These are phyloP conservation scores for Arthrobotrys sphaeroides DNA, from an alignment of 2,329 filamentous ascomycete species.

Conservation along the genomic window DNA sequence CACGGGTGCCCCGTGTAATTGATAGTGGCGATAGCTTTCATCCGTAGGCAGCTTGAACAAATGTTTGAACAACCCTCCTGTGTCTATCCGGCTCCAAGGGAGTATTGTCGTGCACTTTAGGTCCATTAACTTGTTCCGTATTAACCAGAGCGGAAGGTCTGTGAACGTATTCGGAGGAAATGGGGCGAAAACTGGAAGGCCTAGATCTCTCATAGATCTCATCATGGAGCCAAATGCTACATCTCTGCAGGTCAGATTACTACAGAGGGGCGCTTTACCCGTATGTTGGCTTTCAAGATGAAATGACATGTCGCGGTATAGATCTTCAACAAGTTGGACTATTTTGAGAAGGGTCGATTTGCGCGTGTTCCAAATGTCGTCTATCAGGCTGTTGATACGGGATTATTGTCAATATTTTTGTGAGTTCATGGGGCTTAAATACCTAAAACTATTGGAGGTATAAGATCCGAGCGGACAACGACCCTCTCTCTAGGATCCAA, in stretches of 20 bases:
- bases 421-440: neutral
- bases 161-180: constrained; percentile 3
- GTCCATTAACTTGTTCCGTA: constrained; percentile 1
- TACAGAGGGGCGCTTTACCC: neutral
- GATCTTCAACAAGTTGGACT: neutral
- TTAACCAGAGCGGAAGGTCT: constrained; percentile 12
- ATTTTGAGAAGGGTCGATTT: constrained; percentile 1
- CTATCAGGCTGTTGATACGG: neutral
- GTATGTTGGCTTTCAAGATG: neutral
- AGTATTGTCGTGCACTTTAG: constrained; percentile 19
- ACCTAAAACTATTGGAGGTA: constrained; percentile 6
- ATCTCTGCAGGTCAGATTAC: constrained; percentile 1
- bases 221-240: constrained; percentile 12
- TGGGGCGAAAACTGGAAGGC: neutral
- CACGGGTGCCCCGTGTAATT: neutral
- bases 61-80: constrained; percentile 11
- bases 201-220: constrained; percentile 20
- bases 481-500: constrained; percentile 8
- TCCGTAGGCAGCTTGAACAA: constrained; percentile 19
- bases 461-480: constrained; percentile 11
- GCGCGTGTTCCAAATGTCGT: constrained; percentile 19
- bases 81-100: constrained; percentile 20
- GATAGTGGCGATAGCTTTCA: constrained; percentile 22
- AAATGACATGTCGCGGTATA: constrained; percentile 10
- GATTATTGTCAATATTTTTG: neutral